Evolutionary conservation across 1,284 basidiomycete genomes (phyloP).

Genomic region (Exsudoporus floridanus): DNA sequence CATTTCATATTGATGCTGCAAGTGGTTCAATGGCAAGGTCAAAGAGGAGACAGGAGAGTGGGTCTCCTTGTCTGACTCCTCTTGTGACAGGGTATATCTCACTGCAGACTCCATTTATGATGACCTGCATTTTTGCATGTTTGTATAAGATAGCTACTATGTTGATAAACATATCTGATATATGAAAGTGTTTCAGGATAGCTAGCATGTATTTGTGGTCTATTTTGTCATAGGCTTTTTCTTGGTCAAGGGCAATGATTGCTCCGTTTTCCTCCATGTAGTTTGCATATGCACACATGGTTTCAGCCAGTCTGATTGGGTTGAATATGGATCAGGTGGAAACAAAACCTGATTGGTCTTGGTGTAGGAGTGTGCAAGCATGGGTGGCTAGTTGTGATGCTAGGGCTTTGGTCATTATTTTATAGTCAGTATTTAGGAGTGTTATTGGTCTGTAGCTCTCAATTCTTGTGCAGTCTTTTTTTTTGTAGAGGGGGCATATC

Average conservation of each 20-base stretch:
- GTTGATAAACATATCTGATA: constrained; percentile 13
- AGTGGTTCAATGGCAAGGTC: constrained; percentile 21
- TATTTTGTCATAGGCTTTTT: constrained; percentile 20
- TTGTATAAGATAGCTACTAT: constrained; percentile 39
- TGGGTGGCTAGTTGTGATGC: too few species aligned
- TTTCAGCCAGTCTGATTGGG: too few species aligned
- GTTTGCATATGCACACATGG: not conserved
- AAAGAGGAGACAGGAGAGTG: constrained; percentile 42
- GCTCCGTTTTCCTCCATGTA: constrained; percentile 7
- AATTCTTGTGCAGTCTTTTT: too few species aligned
- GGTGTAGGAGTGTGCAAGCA: too few species aligned
- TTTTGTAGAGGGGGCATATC: too few species aligned
- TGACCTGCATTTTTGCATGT: constrained; percentile 31
- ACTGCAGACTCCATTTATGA: constrained; percentile 39
- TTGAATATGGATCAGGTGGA: too few species aligned
- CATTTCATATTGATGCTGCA: not conserved
- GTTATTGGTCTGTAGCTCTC: too few species aligned
- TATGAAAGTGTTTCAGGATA: rapidly evolving
- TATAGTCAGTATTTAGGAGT: too few species aligned
- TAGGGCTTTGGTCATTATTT: too few species aligned
- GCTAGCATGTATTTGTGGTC: constrained; percentile 7
- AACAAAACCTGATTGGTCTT: too few species aligned
- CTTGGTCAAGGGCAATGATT: constrained; percentile 7
- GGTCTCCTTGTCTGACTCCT: constrained; percentile 42
- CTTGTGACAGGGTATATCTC: constrained; percentile 29